Conservation (phyloP, 2,329 filamentous ascomycete genomes). For the Curvularia hawaiiensis region DNA sequence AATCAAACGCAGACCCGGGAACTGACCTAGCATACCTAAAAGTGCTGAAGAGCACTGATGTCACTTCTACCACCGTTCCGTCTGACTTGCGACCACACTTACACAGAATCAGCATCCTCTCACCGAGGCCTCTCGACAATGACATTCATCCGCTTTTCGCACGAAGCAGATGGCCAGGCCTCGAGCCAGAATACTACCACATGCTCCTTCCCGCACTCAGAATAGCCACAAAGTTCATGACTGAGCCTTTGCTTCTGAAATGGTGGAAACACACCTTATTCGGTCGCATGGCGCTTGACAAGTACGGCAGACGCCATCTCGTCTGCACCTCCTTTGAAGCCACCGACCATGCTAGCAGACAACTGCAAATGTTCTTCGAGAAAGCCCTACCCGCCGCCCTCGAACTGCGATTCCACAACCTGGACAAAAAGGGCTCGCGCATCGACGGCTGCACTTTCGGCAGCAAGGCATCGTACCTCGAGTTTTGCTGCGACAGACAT, state of each 20-base stretch:
- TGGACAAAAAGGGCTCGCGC: background rate
- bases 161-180: background rate
- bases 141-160: constrained; percentile 6
- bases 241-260: constrained; percentile 1
- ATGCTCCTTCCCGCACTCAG: constrained; percentile 5
- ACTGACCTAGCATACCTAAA: background rate
- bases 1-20: background rate
- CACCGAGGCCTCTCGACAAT: background rate
- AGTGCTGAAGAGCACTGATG: background rate
- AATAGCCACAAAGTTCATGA: constrained; percentile 9
- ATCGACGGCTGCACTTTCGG: background rate
- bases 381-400: background rate
- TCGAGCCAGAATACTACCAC: background rate
- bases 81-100: background rate
- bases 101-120: background rate
- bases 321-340: background rate
- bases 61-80: background rate
- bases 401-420: background rate
- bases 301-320: background rate
- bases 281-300: background rate
- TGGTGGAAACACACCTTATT: constrained; percentile 11
- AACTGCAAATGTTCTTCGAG: background rate
- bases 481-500: background rate
- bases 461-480: background rate
- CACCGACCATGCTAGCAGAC: background rate